Evolutionary conservation across 2,329 filamentous ascomycete genomes (phyloP).

Genomic region (Claviceps purpurea): DNA sequence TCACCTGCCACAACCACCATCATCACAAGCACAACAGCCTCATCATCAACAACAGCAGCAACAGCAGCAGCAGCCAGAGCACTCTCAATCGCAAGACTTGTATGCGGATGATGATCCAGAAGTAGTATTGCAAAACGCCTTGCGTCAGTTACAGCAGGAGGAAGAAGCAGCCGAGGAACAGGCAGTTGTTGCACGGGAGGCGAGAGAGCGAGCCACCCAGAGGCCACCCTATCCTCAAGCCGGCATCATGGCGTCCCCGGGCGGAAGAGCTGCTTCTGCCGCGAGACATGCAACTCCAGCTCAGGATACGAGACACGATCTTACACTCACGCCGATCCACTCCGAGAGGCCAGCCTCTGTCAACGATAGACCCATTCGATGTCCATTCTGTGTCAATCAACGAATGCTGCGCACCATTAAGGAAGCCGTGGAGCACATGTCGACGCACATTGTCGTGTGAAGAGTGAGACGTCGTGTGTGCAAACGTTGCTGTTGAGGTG

Average conservation of each 20-base stretch:
- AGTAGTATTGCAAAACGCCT: conserved; percentile 43
- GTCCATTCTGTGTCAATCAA: conserved; percentile 48
- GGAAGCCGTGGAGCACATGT: conserved; percentile 49
- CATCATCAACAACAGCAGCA: conserved; percentile 8
- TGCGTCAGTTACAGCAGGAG: conserved; percentile 45
- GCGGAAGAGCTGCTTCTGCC: conserved; percentile 16
- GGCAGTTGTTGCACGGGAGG: conserved; percentile 39
- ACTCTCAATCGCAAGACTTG: conserved; percentile 12
- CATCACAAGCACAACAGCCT: conserved; percentile 6
- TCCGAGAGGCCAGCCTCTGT: conserved; percentile 32
- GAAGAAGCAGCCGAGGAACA: conserved; percentile 45
- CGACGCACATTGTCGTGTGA: conserved; percentile 45
- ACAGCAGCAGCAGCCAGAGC: not conserved
- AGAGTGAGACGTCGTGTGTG: not conserved
- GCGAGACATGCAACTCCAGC: conserved; percentile 21
- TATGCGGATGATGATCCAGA: conserved; percentile 43
- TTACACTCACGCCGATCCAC: conserved; percentile 42
- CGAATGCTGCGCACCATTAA: conserved; percentile 47
- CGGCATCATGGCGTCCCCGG: conserved; percentile 20
- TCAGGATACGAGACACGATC: conserved; percentile 24
- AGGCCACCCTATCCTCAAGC: conserved; percentile 18
- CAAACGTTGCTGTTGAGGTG: not conserved
- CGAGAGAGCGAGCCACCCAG: conserved; percentile 33
- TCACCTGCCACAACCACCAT: not conserved
- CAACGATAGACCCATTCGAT: conserved; percentile 38